Evolutionary conservation across 441 rosid genomes (phyloP), one percentile per base, ranked within the genome.

Genomic region (Rhodomyrtus psidioides): DNA sequence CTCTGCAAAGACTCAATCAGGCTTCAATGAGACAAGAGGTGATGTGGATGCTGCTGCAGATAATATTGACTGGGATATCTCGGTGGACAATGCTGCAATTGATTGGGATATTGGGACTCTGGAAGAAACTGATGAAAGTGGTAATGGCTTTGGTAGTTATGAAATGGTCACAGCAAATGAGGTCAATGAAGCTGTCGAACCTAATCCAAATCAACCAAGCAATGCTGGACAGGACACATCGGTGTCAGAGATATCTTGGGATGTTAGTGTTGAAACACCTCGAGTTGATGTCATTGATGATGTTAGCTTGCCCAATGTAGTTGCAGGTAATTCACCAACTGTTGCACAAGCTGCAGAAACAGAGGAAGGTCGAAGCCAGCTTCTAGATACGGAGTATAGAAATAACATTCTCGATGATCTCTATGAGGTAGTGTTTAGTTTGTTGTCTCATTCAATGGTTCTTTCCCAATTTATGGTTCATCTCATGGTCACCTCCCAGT

Each of bases 371-470:
- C 95, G 97, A 88, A 96, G 99, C 92, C 98, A 92, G 92, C 92
- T 97, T 82, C 88, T 95, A 93, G 98, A 93, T 85, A 95, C 98
- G 28, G 99, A 96, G 84, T 96, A 94, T 91, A 90, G 99, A 87
- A 97, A 95, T 85, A 96, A 93, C 91, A 93, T 97, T 87, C 98
- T 97, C 54, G 99, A 97, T 88, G 99, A 97, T 92, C 91, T 95
- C 83, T 93, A 94, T 74, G 98, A 97, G 99, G 99, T 96, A 91
- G 55, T 65, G 55, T 53, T 74, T 84, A 46, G 26, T 86, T 74
- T 57, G 58, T 81, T 42, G 26, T 6, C 65, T 84, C n/a, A 2
- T 65, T 74, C 44, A 84, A 39, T 30, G 56, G 57, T 74, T 13
- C 82, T 86, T 56, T 57, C 34, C 53, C 26, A 44, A 16, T n/a